A percentile compares a stretch with the other conserved stretches of the same genome.
phyloP scores from a whole-genome alignment of 176 grass and related monocot species.

The Eleusine coracana region DNA sequence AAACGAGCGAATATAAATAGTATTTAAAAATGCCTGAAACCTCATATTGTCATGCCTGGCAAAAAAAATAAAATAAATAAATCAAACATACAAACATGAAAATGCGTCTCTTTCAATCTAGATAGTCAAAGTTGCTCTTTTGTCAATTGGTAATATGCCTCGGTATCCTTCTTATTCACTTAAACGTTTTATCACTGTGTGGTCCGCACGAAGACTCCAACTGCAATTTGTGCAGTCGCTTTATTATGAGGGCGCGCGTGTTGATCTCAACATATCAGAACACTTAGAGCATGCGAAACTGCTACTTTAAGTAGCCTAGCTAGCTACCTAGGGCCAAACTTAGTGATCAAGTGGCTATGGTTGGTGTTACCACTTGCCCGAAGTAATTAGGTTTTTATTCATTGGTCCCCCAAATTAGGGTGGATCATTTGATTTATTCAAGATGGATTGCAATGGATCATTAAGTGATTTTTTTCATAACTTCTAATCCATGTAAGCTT shows the following conservation, averaged over 20 bases:
- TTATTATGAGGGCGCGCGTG: background rate
- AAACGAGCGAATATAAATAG: no score
- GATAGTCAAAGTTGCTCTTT: background rate
- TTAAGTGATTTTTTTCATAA: background rate
- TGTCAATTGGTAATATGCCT: background rate
- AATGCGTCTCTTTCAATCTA: constrained; percentile 8
- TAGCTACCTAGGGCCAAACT: background rate
- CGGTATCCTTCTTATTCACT: background rate
- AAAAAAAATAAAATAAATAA: no score
- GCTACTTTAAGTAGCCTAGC: constrained; percentile 16
- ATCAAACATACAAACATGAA: background rate
- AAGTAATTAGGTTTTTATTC: background rate
- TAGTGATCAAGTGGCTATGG: background rate
- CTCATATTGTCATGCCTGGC: background rate
- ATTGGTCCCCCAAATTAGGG: background rate
- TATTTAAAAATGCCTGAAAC: background rate
- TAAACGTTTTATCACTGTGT: background rate
- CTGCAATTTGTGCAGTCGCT: background rate
- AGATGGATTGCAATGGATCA: background rate
- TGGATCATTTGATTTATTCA: background rate
- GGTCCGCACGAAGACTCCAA: background rate
- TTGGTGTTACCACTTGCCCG: background rate
- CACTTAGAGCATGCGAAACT: background rate
- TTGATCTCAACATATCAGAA: constrained; percentile 2
- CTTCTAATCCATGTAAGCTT: background rate